Evolutionary conservation across 169 alveolate genomes (phyloP).

Genomic region (Babesia divergens): DNA sequence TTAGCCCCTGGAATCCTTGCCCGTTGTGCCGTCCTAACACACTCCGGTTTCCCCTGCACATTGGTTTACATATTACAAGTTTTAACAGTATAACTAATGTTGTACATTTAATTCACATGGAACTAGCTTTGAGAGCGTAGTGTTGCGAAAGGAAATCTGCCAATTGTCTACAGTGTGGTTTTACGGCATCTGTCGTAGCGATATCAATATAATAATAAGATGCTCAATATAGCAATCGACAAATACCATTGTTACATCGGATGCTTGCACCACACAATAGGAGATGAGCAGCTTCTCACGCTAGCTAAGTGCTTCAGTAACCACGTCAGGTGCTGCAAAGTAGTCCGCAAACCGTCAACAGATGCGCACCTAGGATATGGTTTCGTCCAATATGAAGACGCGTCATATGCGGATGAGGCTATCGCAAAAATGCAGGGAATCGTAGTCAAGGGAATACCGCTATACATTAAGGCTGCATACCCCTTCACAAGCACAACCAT

Average conservation of each 20-base stretch:
- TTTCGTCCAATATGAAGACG: conserved; percentile 53
- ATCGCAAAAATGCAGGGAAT: conserved; percentile 56
- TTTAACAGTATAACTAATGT: too few relatives aligned
- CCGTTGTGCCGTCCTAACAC: too few relatives aligned
- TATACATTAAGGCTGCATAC: conserved; percentile 48
- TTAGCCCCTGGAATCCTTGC: too few relatives aligned
- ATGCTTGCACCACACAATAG: conserved; percentile 57
- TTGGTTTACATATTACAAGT: too few relatives aligned
- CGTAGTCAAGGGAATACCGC: conserved; percentile 63
- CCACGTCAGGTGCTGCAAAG: conserved; percentile 56
- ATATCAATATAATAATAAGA: not conserved
- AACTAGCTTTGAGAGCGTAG: not conserved
- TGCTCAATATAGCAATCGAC: conserved; percentile 46
- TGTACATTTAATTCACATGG: not conserved
- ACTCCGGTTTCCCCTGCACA: too few relatives aligned
- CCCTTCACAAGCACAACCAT: conserved; percentile 49
- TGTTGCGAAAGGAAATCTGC: not conserved
- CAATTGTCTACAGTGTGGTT: not conserved
- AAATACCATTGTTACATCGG: conserved; percentile 63
- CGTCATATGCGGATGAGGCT: conserved; percentile 55
- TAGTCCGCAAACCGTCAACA: conserved; percentile 42
- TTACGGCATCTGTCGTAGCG: too few relatives aligned
- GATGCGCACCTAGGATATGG: conserved; percentile 64
- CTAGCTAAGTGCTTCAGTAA: conserved; percentile 63
- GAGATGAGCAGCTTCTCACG: conserved; percentile 61